phyloP scores from a whole-genome alignment of 257 asterid genomes.

The Nicotiana obtusifolia region DNA sequence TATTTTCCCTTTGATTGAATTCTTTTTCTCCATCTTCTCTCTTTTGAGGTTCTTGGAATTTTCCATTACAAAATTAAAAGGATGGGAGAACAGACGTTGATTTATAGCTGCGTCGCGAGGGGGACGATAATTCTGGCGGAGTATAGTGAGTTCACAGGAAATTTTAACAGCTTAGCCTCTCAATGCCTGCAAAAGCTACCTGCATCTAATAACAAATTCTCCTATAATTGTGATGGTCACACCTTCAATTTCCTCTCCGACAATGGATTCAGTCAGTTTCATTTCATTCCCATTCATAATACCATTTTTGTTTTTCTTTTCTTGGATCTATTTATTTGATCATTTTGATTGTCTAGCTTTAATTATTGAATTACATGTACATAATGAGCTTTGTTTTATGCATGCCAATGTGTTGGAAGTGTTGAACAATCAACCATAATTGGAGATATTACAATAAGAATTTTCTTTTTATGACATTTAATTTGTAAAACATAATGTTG shows the following conservation, averaged over 20 bases:
- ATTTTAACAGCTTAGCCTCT: slow-evolving; percentile 37
- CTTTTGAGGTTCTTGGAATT: too few relatives aligned
- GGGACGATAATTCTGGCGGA: slow-evolving; percentile 44
- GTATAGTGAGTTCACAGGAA: slow-evolving; percentile 46
- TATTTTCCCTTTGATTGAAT: background rate
- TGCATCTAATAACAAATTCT: slow-evolving; percentile 38
- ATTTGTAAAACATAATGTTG: background rate
- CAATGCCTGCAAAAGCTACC: slow-evolving; percentile 55
- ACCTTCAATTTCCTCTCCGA: slow-evolving; percentile 50
- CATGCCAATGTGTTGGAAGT: background rate
- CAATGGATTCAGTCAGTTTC: slow-evolving; percentile 47
- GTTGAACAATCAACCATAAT: background rate
- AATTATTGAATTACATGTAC: background rate
- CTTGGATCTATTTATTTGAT: background rate
- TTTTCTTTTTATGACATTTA: background rate
- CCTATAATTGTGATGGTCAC: slow-evolving; percentile 47
- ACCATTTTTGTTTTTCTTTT: background rate
- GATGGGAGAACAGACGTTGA: slow-evolving; percentile 45
- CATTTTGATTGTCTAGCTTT: background rate
- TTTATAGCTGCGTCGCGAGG: slow-evolving; percentile 44
- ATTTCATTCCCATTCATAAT: background rate
- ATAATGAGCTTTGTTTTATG: background rate
- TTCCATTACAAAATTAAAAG: background rate
- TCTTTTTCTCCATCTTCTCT: background rate
- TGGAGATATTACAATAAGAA: background rate